phyloP scores from a whole-genome alignment of 2,329 filamentous ascomycete genomes.

The Ramularia collo-cygni region DNA sequence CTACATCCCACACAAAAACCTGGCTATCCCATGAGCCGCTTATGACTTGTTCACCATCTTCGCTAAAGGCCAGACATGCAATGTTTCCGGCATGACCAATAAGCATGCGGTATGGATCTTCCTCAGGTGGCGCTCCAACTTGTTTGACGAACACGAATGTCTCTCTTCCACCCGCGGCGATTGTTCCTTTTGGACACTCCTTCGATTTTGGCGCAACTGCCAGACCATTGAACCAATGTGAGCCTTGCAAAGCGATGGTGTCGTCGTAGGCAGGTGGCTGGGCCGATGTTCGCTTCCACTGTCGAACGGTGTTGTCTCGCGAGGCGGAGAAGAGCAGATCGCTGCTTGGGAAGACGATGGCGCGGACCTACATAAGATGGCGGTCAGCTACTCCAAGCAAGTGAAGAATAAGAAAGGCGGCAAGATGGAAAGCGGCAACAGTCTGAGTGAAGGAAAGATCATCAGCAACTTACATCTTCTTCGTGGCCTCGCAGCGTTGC shows the following conservation, averaged over 20 bases:
- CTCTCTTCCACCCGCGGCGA: constrained; percentile 85
- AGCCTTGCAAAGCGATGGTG: constrained; percentile 70
- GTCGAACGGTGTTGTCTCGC: constrained; percentile 79
- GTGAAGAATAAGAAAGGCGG: background rate
- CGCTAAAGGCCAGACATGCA: constrained; percentile 73
- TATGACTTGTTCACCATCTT: constrained; percentile 66
- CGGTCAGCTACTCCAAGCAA: constrained; percentile 13
- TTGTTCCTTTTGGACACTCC: constrained; percentile 67
- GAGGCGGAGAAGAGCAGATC: constrained; percentile 76
- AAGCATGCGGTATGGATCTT: constrained; percentile 78
- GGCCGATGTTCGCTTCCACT: constrained; percentile 66
- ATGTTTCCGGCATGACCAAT: constrained; percentile 84
- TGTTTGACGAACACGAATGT: constrained; percentile 85
- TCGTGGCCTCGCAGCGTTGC: constrained; percentile 84
- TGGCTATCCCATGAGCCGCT: constrained; percentile 93
- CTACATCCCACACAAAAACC: constrained; percentile 78
- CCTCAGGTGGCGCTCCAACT: constrained; percentile 57
- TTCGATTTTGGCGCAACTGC: constrained; percentile 65
- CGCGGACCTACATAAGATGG: constrained; percentile 64
- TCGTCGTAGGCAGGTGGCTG: constrained; percentile 67
- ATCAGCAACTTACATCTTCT: constrained; percentile 66
- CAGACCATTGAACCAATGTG: constrained; percentile 81
- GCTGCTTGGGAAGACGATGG: constrained; percentile 68
- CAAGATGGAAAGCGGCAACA: background rate
- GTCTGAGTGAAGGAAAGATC: background rate